Percentiles rank a stretch among this genome's conserved stretches.
These are phyloP conservation scores for Cytospora piceicola DNA, from an alignment of 2,329 filamentous ascomycete species.

Conservation along the genomic window DNA sequence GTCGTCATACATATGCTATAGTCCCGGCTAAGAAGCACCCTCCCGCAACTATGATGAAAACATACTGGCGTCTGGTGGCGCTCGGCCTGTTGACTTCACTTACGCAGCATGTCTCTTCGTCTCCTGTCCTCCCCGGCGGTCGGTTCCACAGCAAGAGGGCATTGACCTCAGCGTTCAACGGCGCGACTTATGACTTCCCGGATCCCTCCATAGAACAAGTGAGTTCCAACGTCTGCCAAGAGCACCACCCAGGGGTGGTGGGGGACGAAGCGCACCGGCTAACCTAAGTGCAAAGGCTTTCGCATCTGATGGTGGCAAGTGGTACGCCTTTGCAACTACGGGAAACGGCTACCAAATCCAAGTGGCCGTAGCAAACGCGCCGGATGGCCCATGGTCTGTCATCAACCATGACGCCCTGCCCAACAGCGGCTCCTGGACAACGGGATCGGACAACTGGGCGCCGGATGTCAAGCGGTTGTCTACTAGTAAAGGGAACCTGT, in stretches of 20 bases:
- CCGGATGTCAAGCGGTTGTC: constrained; percentile 59
- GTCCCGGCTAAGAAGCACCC: neutral
- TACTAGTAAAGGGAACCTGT: constrained; percentile 46
- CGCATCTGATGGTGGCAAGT: constrained; percentile 44
- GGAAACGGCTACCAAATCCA: constrained; percentile 57
- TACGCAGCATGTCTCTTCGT: constrained; percentile 9
- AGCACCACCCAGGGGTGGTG: no score
- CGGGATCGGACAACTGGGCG: constrained; percentile 60
- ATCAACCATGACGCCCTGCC: constrained; percentile 58
- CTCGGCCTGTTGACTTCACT: constrained; percentile 25
- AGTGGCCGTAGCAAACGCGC: constrained; percentile 54
- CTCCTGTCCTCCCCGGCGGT: constrained; percentile 6
- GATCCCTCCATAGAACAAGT: constrained; percentile 57
- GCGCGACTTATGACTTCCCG: constrained; percentile 49
- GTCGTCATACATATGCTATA: neutral
- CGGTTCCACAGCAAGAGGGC: constrained; percentile 21
- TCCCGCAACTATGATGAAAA: constrained; percentile 8
- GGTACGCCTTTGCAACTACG: constrained; percentile 63
- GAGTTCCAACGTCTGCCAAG: neutral
- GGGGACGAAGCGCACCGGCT: neutral
- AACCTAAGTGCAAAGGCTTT: constrained; percentile 36
- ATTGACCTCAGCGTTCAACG: constrained; percentile 22
- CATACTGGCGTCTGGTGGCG: constrained; percentile 7
- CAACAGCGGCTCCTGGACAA: constrained; percentile 56
- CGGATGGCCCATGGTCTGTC: constrained; percentile 51